Percentiles rank a stretch among this genome's conserved stretches.
These are phyloP conservation scores for Phoma sp. DNA, from an alignment of 2,329 filamentous ascomycete species.

Conservation along the genomic window DNA sequence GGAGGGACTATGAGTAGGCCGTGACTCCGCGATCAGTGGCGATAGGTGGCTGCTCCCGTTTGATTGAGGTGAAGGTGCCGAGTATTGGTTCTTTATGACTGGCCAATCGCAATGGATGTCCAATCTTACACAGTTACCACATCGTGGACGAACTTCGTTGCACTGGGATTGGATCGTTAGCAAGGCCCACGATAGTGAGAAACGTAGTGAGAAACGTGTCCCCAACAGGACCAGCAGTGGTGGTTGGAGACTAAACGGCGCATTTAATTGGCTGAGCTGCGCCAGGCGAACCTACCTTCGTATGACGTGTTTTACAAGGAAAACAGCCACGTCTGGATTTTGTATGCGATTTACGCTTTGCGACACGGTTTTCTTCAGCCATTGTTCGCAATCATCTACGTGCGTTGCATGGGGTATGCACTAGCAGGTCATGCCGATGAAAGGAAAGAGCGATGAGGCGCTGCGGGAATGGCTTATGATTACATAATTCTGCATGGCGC, in stretches of 20 bases:
- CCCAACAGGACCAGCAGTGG: no score
- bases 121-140: conserved; percentile 38
- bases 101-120: conserved; percentile 42
- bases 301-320: conserved; percentile 42
- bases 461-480: not conserved
- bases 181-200: no score
- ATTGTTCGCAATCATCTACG: conserved; percentile 9
- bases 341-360: conserved; percentile 41
- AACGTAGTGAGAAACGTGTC: no score
- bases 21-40: not conserved
- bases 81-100: conserved; percentile 22
- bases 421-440: not conserved
- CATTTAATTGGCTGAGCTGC: conserved; percentile 2
- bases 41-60: conserved; percentile 20
- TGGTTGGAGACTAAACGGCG: no score
- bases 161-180: conserved; percentile 23
- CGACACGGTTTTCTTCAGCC: conserved; percentile 24
- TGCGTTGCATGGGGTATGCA: not conserved
- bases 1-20: not conserved
- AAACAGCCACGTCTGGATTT: conserved; percentile 41
- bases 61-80: conserved; percentile 23
- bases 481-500: conserved; percentile 4
- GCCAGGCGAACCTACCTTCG: conserved; percentile 32
- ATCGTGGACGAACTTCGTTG: conserved; percentile 39
- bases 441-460: conserved; percentile 1